These are phyloP conservation scores for Cucurbita ficifolia DNA, from an alignment of 306 rosid species.

Conservation along the genomic window DNA sequence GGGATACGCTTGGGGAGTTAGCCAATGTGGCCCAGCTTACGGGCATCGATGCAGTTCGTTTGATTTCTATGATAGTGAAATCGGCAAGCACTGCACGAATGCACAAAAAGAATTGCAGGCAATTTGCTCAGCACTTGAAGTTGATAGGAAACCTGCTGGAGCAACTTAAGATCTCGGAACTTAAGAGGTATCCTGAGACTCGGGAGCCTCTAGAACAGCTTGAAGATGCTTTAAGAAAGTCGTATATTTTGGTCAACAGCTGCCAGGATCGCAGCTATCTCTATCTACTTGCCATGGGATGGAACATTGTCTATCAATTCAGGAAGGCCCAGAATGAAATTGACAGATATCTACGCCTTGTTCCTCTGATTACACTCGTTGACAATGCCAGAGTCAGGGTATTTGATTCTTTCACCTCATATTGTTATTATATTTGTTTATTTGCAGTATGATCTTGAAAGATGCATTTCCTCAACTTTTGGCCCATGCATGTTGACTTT, in stretches of 20 bases:
- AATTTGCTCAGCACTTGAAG: constrained; percentile 81
- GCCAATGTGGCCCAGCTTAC: constrained; percentile 82
- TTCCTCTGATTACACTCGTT: constrained; percentile 88
- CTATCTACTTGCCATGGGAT: constrained; percentile 90
- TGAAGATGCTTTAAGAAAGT: constrained; percentile 85
- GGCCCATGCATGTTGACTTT: neutral
- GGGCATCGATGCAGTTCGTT: constrained; percentile 66
- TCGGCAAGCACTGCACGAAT: constrained; percentile 85
- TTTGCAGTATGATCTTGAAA: neutral
- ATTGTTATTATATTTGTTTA: constrained; percentile 4
- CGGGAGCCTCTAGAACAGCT: constrained; percentile 94
- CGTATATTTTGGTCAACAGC: constrained; percentile 69
- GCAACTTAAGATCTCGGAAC: constrained; percentile 93
- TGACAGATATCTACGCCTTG: constrained; percentile 72
- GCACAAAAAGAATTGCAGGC: constrained; percentile 95
- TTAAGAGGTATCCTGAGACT: constrained; percentile 79
- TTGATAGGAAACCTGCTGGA: constrained; percentile 84
- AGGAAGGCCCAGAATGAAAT: constrained; percentile 94
- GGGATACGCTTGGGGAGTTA: constrained; percentile 73
- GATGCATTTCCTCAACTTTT: neutral
- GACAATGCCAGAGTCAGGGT: constrained; percentile 98
- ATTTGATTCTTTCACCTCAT: constrained; percentile 5
- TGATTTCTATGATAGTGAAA: constrained; percentile 69
- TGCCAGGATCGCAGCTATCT: constrained; percentile 89
- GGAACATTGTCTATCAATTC: constrained; percentile 96